Conservation (phyloP, 306 rosid species). For the Gastrolobium villosum region DNA sequence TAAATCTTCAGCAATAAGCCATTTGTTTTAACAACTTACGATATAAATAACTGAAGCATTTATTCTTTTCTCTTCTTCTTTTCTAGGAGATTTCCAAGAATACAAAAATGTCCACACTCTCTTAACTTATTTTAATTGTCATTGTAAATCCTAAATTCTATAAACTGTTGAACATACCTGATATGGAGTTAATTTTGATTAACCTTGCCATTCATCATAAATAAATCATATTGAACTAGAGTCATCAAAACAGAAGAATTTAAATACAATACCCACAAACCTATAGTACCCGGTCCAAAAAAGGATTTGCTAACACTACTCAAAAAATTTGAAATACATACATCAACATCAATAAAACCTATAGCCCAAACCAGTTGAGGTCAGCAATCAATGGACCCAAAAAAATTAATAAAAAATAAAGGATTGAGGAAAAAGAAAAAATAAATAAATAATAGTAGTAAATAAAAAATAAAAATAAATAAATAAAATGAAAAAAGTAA, state of each 20-base stretch:
- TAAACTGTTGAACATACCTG: not conserved
- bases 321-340: not conserved
- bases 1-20: conserved; percentile 14
- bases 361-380: no score
- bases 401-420: no score
- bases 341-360: no score
- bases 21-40: not conserved
- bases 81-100: not conserved
- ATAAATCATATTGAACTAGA: conserved; percentile 17
- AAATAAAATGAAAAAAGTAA: no score
- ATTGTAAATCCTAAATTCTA: not conserved
- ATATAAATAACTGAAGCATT: not conserved
- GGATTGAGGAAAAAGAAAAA: no score
- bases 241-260: not conserved
- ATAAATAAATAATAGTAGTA: no score
- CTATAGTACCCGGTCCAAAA: not conserved
- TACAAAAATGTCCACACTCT: not conserved
- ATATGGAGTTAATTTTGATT: not conserved
- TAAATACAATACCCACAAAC: not conserved
- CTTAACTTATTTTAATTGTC: not conserved
- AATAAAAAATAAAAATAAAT: no score
- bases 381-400: no score
- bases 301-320: not conserved
- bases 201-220: not conserved
- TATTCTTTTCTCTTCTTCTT: not conserved